Percentiles rank a stretch among this genome's conserved stretches.
These are phyloP conservation scores for Arbutus unedo DNA, from an alignment of 148 eudicot species.

Conservation along the genomic window DNA sequence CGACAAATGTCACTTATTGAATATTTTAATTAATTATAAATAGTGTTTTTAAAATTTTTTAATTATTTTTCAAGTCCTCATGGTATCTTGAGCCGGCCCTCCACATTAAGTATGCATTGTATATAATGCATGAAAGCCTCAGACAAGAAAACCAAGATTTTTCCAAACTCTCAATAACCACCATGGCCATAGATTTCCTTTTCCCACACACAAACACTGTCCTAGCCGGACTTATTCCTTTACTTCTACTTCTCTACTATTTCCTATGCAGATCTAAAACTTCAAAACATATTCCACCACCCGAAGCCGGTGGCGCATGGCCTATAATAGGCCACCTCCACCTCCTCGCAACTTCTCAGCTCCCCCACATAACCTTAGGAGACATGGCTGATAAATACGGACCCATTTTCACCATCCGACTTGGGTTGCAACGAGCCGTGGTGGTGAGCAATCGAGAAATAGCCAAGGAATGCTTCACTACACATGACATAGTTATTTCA, in stretches of 20 bases:
- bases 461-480: slow-evolving; percentile 18
- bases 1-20: no score
- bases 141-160: neutral
- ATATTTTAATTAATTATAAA: no score
- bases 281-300: neutral
- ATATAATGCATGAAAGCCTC: neutral
- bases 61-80: no score
- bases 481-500: neutral
- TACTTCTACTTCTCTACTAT: neutral
- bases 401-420: slow-evolving; percentile 17
- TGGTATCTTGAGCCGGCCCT: no score
- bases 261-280: neutral
- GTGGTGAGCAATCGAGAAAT: slow-evolving; percentile 18
- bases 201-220: slow-evolving; percentile 1
- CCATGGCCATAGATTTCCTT: slow-evolving; percentile 1
- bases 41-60: no score
- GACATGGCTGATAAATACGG: slow-evolving; percentile 25
- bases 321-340: slow-evolving; percentile 28
- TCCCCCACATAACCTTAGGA: slow-evolving; percentile 13
- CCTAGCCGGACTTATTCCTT: neutral
- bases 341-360: slow-evolving; percentile 8
- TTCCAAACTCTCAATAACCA: neutral
- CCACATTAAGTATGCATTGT: neutral
- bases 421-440: slow-evolving; percentile 1
- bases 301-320: slow-evolving; percentile 16